Conservation (phyloP, 2,329 filamentous ascomycete genomes). For the Basipetospora sp. region DNA sequence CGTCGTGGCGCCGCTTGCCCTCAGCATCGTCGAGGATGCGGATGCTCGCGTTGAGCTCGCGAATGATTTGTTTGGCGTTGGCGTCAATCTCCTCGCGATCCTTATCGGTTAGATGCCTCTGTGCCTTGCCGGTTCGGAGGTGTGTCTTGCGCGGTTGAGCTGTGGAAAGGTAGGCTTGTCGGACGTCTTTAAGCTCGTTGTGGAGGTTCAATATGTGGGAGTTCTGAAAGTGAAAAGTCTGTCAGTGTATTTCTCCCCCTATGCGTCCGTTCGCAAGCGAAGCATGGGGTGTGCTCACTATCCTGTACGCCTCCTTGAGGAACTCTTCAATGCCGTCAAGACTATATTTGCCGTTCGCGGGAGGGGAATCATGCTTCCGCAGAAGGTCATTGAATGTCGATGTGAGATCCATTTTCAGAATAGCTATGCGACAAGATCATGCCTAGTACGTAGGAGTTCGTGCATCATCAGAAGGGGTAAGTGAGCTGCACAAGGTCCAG, state of each 20-base stretch:
- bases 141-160: constrained; percentile 47
- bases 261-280: too few species aligned
- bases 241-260: too few species aligned
- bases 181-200: constrained; percentile 64
- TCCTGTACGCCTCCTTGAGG: constrained; percentile 82
- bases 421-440: too few species aligned
- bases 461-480: too few species aligned
- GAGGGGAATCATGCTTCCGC: constrained; percentile 38
- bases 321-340: constrained; percentile 61
- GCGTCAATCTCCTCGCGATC: constrained; percentile 79
- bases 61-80: constrained; percentile 70
- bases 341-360: constrained; percentile 28
- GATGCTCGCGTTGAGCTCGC: constrained; percentile 72
- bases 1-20: constrained; percentile 63
- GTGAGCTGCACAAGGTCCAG: too few species aligned
- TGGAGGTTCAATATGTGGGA: constrained; percentile 70
- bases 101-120: constrained; percentile 34
- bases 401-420: constrained; percentile 45
- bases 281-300: too few species aligned
- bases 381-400: constrained; percentile 55
- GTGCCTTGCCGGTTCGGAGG: constrained; percentile 28
- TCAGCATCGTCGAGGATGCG: constrained; percentile 68
- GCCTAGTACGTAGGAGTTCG: too few species aligned
- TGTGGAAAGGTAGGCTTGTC: constrained; percentile 81
- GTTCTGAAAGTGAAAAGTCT: constrained; percentile 39